Base-by-base conservation (phyloP, 345 rosid genomes). In the Sonneratia alba region DNA sequence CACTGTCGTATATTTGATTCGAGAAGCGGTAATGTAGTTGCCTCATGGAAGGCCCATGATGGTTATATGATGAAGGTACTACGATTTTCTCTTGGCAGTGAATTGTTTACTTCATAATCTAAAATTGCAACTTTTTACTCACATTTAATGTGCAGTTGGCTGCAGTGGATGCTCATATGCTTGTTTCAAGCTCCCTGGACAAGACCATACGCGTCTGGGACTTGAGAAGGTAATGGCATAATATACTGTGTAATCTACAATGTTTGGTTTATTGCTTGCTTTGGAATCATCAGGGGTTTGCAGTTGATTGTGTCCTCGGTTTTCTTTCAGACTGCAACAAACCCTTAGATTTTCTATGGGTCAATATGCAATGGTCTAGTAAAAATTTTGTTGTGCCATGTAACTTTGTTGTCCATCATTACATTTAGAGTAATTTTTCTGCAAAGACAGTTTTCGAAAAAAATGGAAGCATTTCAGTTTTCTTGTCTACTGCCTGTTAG, bases 141-240 rank as follows among this genome's bases (percentile, higher is more conserved):
- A 42, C 27, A 37, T 40, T 34, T 75, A 51, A 43, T 73, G 32
- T 81, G 82, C 90, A 93, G 97, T 80, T 93, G 85, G 87, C 89
- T 75, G 87, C 93, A 71, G 86, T 87, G 10, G 93, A 89, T 80
- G 86, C 87, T 72, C 89, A 93, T 85, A 77, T 86, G 77, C 93
- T 93, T 80, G 90, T 93, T 75, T 91, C 98, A 70, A 93, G 98
- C 87, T 93, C 97, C 74, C 91, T 86, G 63, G 98, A 91, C 79
- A 83, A 72, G 77, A 88, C 91, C 66, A 70, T 93, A 80, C 83
- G 85, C 43, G 83, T 89, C 69, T 93, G 98, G 98, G 97, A 93
- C 84, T 73, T 93, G 75, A 88, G 97, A 78, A 87, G 89, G 98
- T 93, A 75, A 67, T 64, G 10, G 42, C 63, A 49, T 59, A 8